Evolutionary conservation across 129 eudicot species (phyloP), one percentile per base, ranked within the genome.

Genomic region (Centella asiatica): DNA sequence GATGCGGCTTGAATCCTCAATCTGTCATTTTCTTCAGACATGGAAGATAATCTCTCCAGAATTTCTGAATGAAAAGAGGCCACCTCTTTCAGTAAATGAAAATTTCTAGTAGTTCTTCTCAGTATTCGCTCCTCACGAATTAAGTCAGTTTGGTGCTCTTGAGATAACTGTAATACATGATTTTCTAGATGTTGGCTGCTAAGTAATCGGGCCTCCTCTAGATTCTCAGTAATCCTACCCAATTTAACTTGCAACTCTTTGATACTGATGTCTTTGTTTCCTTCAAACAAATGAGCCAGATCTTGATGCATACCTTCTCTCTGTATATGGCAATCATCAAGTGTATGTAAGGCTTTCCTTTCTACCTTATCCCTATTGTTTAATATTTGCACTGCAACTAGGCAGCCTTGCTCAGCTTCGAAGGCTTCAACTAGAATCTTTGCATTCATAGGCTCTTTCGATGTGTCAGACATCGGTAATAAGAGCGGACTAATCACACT

Each of bases 31-130:
- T 83, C 85, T 66, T 83, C 85, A 57, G 76, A 52, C 85, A 76
- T 65, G 22, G 63, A 73, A 57, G 79, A 72, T 40, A 83, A 69
- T 49, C 69, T 56, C 54, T 57, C 65, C 19, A 76, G 77, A 72
- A 76, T 66, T 73, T 81, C 83, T 69, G 78, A 84, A 53, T 83
- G 83, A 33, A 83, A 70, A 71, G 72, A 66, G 31, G 77, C 79
- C 51, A 87, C 69, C 79, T 87, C 95, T 64, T 87, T 84, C 76
- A 77, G 85, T 63, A 83, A 72, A 67, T 71, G 74, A 60, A 79
- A 68, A 69, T 76, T 44, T 73, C 87, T 79, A 80, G 74, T 69
- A 72, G 76, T 32, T 65, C 83, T 76, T 80, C 81, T 85, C 59
- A 73, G 48, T 69, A 78, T 87, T 40, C 74, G 81, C 60, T 80